Conservation (phyloP, 2,329 filamentous ascomycete genomes). For the Arthrinium phaeospermum region DNA sequence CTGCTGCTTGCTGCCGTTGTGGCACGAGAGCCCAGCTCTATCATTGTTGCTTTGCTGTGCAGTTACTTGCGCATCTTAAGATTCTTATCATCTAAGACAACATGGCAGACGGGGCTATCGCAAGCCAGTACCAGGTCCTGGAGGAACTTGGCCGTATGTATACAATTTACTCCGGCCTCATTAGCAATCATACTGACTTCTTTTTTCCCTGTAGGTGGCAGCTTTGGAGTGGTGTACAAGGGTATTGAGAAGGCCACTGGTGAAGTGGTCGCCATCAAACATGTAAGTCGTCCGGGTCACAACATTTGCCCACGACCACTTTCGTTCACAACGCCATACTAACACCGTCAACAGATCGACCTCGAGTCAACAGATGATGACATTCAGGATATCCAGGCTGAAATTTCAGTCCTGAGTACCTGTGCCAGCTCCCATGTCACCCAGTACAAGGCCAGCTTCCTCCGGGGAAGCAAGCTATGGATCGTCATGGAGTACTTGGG, state of each 20-base stretch:
- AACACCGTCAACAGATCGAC: slow-evolving; percentile 72
- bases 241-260: slow-evolving; percentile 90
- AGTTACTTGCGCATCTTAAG: background rate
- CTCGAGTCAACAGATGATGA: slow-evolving; percentile 98
- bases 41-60: slow-evolving; percentile 18
- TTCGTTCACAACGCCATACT: background rate
- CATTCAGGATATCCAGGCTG: slow-evolving; percentile 96
- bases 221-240: slow-evolving; percentile 97
- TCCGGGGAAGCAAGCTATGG: slow-evolving; percentile 97
- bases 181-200: slow-evolving; percentile 5
- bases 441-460: slow-evolving; percentile 94
- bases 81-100: slow-evolving; percentile 28
- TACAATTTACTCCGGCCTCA: slow-evolving; percentile 8
- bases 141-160: slow-evolving; percentile 93
- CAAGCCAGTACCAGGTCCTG: slow-evolving; percentile 89
- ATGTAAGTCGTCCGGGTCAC: slow-evolving; percentile 63
- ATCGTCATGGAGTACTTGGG: slow-evolving; percentile 99
- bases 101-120: slow-evolving; percentile 71
- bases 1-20: slow-evolving; percentile 19
- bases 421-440: slow-evolving; percentile 94
- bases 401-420: slow-evolving; percentile 93
- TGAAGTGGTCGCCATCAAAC: slow-evolving; percentile 95
- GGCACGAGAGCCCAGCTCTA: slow-evolving; percentile 5
- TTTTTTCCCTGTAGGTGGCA: slow-evolving; percentile 68
- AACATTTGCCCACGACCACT: slow-evolving; percentile 1